Evolutionary conservation across 257 asterid genomes (phyloP), one percentile per base, ranked within the genome.

Genomic region (Anisodus acutangulus): DNA sequence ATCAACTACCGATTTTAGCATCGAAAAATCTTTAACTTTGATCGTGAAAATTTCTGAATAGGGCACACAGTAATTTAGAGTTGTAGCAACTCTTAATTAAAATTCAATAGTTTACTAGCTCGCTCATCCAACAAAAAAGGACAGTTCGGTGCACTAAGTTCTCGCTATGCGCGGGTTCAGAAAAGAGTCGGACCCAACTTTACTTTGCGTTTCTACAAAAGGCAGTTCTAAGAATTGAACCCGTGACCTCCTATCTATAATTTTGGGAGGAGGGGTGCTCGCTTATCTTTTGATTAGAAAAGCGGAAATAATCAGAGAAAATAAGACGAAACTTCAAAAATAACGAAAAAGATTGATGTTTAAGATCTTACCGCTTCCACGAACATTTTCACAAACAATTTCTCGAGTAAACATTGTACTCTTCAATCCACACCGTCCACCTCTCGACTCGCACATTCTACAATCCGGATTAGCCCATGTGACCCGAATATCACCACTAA

Each of bases 381-480:
- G 79, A 76, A 0, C 70, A 49, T 86, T 64, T 58, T 53, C 85
- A 91, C 97, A 93, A 59, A 84, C 89, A 31, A 83, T 84, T 19
- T 51, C 67, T 3, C 64, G 69, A 82, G 69, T 87, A 54, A 86
- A 86, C 4, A 7, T 17, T 68, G 62, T 76, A 12, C 43, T 71
- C 86, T 70, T 83, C 31, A 87, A 83, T 78, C 90, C 87, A 78
- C 97, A 92, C 67, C 37, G 83, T 37, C 93, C 89, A 3, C 89
- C 90, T 12, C 84, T 86, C 2, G 88, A 66, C 86, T 90, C 94
- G 8, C 97, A 91, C 82, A 83, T 83, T 41, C 88, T 76, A 89
- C 97, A 92, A 19, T 39, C 76, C 19, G 94, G 93, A 74, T 59
- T 43, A 2, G 41, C 57, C 97, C 97, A 92, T 1, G 68, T 64